These are phyloP conservation scores for Populus hybrid DNA, from an alignment of 441 rosid genomes.

Conservation along the genomic window DNA sequence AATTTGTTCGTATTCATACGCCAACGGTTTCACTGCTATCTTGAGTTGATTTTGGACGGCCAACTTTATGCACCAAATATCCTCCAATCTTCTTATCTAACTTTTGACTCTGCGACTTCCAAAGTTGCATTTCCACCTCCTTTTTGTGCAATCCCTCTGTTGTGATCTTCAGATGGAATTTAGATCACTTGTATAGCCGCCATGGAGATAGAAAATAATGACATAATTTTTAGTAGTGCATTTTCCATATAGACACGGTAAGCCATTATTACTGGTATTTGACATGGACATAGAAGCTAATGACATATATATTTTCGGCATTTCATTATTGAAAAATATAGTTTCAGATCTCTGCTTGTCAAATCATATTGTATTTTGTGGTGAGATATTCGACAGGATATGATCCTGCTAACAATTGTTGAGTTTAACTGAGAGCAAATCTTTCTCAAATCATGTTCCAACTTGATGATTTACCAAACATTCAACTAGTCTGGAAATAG, in stretches of 20 bases:
- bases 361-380: neutral
- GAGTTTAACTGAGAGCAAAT: neutral
- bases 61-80: neutral
- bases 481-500: too few species aligned
- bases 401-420: neutral
- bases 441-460: neutral
- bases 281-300: neutral
- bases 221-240: neutral
- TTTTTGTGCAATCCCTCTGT: neutral
- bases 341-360: neutral
- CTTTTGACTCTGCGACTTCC: neutral
- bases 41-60: neutral
- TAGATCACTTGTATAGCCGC: constrained; percentile 2
- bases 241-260: neutral
- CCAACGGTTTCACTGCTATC: neutral
- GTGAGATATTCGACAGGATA: neutral
- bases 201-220: neutral
- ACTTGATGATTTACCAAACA: neutral
- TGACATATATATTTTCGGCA: neutral
- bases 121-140: neutral
- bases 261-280: neutral
- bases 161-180: neutral
- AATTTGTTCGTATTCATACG: neutral
- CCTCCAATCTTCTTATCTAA: neutral
- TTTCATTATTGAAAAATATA: neutral